Base-by-base conservation (phyloP, 768 basidiomycete genomes). In the Lactarius pseudohatsudake region DNA sequence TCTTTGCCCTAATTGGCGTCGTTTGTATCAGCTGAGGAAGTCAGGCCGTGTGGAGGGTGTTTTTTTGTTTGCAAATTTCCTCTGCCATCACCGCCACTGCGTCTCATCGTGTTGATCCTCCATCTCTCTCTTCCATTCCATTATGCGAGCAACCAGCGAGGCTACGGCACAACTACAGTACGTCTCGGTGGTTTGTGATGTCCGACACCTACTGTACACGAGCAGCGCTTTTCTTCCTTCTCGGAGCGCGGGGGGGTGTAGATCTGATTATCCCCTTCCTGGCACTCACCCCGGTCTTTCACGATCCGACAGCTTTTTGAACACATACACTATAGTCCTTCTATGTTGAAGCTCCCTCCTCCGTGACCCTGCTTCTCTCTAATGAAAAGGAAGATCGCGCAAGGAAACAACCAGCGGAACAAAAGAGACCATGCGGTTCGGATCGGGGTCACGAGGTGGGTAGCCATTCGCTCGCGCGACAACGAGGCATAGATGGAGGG, bases 61-160 rank as follows among this genome's bases (percentile, higher is more conserved):
- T 26, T n/a, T 45, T n/a, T 20, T 45, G 9, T 45, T 45, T 53
- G 13, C 50, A 50, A 50, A 9, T 16, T 38, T 40, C 26, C 1
- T 34, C 53, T n/a, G 9, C 26, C 65, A 58, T 36, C 65, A 66
- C 65, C 65, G 65, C 65, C 65, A 66, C 65, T 16, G 50, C 62
- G 45, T n/a, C 50, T 32, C 65, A 62, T 62, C 65, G 61, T 62
- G 65, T n/a, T 62, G 65, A 58, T 53, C 50, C 32, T 26, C 22
- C n/a, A 11, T 50, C 47, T 28, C n/a, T 22, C n/a, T 8, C n/a
- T 22, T 47, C 45, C 22, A 4, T 50, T 50, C 22, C 10, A 50
- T 53, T 22, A 9, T 34, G 34, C 20, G 43, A 8, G 26, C 11
- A 53, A 53, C 26, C 22, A 53, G n/a, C 50, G 50, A 53, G 50